Evolutionary conservation across 805 yeast species (phyloP).

Genomic region (Debaryomyces castellii): DNA sequence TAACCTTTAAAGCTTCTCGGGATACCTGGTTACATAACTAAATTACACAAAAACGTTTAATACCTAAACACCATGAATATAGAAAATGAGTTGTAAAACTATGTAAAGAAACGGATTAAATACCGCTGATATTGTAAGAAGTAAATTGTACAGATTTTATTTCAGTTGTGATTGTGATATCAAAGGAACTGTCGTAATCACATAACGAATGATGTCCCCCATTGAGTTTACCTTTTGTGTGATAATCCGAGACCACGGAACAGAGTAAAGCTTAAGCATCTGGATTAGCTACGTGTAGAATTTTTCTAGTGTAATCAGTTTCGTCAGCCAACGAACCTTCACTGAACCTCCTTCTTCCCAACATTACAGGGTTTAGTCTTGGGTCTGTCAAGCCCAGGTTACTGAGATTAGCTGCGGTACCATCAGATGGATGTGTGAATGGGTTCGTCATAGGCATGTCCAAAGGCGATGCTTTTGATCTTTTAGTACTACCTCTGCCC

Average conservation of each 20-base stretch:
- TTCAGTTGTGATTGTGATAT: not conserved
- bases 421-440: constrained; percentile 59
- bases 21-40: not conserved
- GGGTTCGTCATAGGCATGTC: constrained; percentile 56
- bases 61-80: constrained; percentile 1
- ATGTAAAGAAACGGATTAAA: not conserved
- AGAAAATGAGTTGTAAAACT: not conserved
- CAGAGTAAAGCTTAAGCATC: constrained; percentile 33
- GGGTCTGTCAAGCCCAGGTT: constrained; percentile 47
- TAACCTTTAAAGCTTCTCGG: not conserved
- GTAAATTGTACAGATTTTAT: not conserved
- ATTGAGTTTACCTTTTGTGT: not conserved
- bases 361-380: constrained; percentile 69
- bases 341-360: constrained; percentile 79
- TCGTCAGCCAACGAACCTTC: constrained; percentile 89
- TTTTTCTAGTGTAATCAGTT: constrained; percentile 67
- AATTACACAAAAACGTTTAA: not conserved
- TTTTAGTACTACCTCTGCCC: constrained; percentile 16
- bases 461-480: constrained; percentile 21
- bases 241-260: not conserved
- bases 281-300: constrained; percentile 86
- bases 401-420: constrained; percentile 13
- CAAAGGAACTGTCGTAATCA: not conserved
- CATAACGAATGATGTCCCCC: not conserved
- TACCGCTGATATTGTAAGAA: not conserved